These are phyloP conservation scores for Trichoderma sp. DNA, from an alignment of 2,329 filamentous ascomycete genomes.

Conservation along the genomic window DNA sequence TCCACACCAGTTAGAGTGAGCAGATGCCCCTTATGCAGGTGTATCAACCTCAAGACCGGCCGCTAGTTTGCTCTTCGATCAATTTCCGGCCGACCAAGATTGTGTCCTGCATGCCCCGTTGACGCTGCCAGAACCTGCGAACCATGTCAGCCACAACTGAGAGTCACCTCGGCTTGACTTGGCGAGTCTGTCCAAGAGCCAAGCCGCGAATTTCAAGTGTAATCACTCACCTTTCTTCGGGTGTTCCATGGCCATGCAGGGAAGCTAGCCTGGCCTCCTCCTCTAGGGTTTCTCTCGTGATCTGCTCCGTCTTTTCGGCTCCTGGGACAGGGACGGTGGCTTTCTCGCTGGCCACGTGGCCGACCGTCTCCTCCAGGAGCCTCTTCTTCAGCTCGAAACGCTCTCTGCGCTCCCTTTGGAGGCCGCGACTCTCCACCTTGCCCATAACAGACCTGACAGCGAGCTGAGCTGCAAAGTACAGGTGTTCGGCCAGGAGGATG, in stretches of 20 bases:
- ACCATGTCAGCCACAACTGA: slow-evolving; percentile 22
- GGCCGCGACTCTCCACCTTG: slow-evolving; percentile 82
- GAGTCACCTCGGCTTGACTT: neutral
- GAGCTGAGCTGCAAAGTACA: slow-evolving; percentile 79
- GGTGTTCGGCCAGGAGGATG: slow-evolving; percentile 84
- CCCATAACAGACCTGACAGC: slow-evolving; percentile 71
- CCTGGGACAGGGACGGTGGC: slow-evolving; percentile 47
- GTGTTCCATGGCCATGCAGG: slow-evolving; percentile 50
- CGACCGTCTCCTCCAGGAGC: slow-evolving; percentile 73
- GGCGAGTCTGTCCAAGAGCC: neutral
- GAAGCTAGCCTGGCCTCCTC: slow-evolving; percentile 61
- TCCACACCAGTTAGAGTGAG: slow-evolving; percentile 1
- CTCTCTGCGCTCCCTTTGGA: slow-evolving; percentile 82
- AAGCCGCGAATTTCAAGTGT: neutral
- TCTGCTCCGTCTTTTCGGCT: slow-evolving; percentile 59
- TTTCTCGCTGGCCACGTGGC: slow-evolving; percentile 55
- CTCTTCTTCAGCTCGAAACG: slow-evolving; percentile 78
- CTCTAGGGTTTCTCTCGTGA: slow-evolving; percentile 66
- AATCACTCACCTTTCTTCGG: slow-evolving; percentile 57
- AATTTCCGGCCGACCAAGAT: slow-evolving; percentile 58
- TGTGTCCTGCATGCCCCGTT: slow-evolving; percentile 59
- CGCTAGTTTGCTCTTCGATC: slow-evolving; percentile 52
- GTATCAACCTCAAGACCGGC: slow-evolving; percentile 7
- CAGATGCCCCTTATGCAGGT: slow-evolving; percentile 20
- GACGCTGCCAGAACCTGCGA: slow-evolving; percentile 62